Base-by-base conservation (phyloP, 495 filamentous ascomycete species). In the Aspergillus affinis region DNA sequence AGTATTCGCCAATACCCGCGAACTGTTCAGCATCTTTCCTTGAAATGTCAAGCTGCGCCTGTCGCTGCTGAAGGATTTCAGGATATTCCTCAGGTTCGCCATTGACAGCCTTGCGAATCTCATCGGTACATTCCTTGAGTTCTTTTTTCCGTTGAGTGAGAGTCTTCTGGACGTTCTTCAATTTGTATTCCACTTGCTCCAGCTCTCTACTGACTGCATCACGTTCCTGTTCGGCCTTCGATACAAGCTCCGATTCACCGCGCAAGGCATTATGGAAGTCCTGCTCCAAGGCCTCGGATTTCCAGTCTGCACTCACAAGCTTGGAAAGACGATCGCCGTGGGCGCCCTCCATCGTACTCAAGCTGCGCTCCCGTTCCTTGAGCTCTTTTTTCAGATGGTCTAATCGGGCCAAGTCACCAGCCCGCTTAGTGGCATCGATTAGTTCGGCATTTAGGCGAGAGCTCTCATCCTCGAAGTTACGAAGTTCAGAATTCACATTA, bases 341-440 rank as follows among this genome's bases (percentile, higher is more conserved):
- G 0, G 90, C 89, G 20, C 78, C 84, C 55, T 78, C 86, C 81
- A 97, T 84, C 1, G 90, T 93, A 17, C 90, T 81, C 3, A 97
- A 74, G 45, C 88, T 87, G 20, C 82, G 83, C 68, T 87, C 81
- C 21, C 86, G 80, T 48, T 90, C 88, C 55, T 86, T 86, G 19
- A 89, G 68, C 61, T 95, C 86, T 58, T 91, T 90, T 63, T 88
- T 89, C 15, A 90, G 78, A 63, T 90, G 82, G 51, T 92, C 89
- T 7, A 98, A 77, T 55, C 86, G 84, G 44, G 93, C 95, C 32
- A 91, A 78, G 50, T 92, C 90, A 3, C 85, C 81, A 30, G 90
- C 91, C 61, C 90, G 84, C 58, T 86, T 83, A 0, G 90, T 94
- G 59, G 86, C 90, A 61, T 93, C 86, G 36, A 91, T 79, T 21